phyloP scores from a whole-genome alignment of 768 basidiomycete species.

The Saitozyma sp. region DNA sequence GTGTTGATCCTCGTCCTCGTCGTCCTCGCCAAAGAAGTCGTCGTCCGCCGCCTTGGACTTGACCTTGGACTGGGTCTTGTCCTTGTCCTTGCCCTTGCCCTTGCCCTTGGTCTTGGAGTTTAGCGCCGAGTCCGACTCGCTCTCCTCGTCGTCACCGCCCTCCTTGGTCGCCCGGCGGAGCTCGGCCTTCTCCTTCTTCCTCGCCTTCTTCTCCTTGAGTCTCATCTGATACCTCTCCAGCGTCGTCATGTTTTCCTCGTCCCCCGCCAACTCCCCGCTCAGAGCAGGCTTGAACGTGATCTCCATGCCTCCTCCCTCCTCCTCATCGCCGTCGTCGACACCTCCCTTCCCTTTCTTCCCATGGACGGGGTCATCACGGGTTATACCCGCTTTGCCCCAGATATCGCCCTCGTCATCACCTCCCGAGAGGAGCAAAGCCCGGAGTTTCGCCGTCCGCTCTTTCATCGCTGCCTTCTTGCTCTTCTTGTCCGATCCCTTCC shows the following conservation, averaged over 20 bases:
- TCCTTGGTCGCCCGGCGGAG: constrained; percentile 36
- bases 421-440: constrained; percentile 71
- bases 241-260: constrained; percentile 74
- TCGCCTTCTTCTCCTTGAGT: constrained; percentile 82
- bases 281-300: constrained; percentile 91
- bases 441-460: constrained; percentile 66
- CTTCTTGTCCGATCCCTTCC: constrained; percentile 46
- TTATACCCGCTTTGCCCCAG: constrained; percentile 64
- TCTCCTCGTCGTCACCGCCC: constrained; percentile 26
- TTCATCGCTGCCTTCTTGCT: constrained; percentile 54
- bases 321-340: constrained; percentile 11
- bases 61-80: neutral
- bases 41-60: constrained; percentile 55
- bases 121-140: constrained; percentile 8
- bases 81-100: too few species aligned
- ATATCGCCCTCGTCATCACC: constrained; percentile 70
- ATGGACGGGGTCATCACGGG: constrained; percentile 26
- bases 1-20: constrained; percentile 42
- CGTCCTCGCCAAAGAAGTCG: constrained; percentile 70
- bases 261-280: constrained; percentile 53
- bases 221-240: constrained; percentile 86
- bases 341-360: constrained; percentile 8
- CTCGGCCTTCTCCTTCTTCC: constrained; percentile 70
- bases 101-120: constrained; percentile 17
- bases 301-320: constrained; percentile 72